Conservation (phyloP, 2,329 filamentous ascomycete genomes). For the Rosellinia necatrix region DNA sequence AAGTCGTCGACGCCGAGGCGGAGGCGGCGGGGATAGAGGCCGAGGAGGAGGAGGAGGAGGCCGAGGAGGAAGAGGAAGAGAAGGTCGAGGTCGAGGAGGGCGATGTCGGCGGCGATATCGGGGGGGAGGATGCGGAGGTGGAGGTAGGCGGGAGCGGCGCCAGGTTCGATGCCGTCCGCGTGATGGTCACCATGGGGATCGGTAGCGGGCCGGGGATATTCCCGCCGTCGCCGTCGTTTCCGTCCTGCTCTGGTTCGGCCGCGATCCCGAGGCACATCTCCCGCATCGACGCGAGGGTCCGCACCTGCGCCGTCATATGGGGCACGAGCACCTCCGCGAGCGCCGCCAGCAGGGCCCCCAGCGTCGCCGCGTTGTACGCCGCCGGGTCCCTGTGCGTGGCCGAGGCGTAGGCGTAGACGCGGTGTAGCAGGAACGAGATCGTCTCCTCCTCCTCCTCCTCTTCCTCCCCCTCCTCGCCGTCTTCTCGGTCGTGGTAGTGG, state of each 20-base stretch:
- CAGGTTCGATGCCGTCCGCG: neutral
- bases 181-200: conserved; percentile 14
- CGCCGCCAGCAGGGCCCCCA: conserved; percentile 12
- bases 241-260: no score
- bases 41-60: neutral
- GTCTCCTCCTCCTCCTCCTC: conserved; percentile 6
- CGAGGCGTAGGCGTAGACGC: conserved; percentile 24
- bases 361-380: conserved; percentile 3
- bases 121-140: neutral
- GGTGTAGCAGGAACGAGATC: conserved; percentile 19
- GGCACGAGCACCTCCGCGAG: conserved; percentile 25
- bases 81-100: neutral
- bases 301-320: conserved; percentile 23
- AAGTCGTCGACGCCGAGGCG: neutral
- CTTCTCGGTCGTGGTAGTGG: neutral
- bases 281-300: conserved; percentile 20
- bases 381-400: conserved; percentile 16
- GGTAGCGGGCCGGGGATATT: conserved; percentile 1
- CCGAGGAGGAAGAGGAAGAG: neutral
- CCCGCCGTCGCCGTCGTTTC: neutral
- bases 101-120: neutral
- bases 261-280: conserved; percentile 21
- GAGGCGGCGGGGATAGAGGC: conserved; percentile 9
- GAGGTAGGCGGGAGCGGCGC: neutral
- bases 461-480: neutral